Percentiles rank a stretch among this genome's conserved stretches.
These are phyloP conservation scores for Trametes versicolor DNA, from an alignment of 1,284 basidiomycete species.

Conservation along the genomic window DNA sequence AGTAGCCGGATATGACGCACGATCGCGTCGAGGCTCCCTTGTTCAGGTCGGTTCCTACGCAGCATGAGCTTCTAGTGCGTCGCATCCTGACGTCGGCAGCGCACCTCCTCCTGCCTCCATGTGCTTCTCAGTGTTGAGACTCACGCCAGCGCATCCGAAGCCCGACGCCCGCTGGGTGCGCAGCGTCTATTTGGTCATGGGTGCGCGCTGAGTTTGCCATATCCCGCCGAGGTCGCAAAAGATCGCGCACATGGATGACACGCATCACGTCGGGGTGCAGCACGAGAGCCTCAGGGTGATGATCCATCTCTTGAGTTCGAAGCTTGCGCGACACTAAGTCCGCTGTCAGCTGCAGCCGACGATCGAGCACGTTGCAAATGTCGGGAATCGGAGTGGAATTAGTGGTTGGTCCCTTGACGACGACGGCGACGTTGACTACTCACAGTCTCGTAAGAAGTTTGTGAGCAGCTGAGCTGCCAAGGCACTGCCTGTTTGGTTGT, in stretches of 20 bases:
- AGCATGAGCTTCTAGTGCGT: slow-evolving; percentile 12
- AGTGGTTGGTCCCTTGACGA: background rate
- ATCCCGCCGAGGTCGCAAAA: background rate
- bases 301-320: background rate
- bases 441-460: background rate
- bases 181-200: background rate
- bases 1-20: slow-evolving; percentile 21
- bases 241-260: slow-evolving; percentile 3
- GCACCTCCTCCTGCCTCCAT: background rate
- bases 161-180: background rate
- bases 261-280: background rate
- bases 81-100: background rate
- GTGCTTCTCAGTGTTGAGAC: background rate
- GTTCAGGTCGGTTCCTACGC: slow-evolving; percentile 1
- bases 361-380: background rate
- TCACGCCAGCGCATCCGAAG: background rate
- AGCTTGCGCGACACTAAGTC: background rate
- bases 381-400: background rate
- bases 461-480: no score
- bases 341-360: background rate
- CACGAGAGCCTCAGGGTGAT: background rate
- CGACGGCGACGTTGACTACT: background rate
- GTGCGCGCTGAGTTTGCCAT: background rate
- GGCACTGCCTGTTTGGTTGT: no score
- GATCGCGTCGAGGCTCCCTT: slow-evolving; percentile 20